Conservation (phyloP, 805 yeast genomes). For the Millerago galiae region DNA sequence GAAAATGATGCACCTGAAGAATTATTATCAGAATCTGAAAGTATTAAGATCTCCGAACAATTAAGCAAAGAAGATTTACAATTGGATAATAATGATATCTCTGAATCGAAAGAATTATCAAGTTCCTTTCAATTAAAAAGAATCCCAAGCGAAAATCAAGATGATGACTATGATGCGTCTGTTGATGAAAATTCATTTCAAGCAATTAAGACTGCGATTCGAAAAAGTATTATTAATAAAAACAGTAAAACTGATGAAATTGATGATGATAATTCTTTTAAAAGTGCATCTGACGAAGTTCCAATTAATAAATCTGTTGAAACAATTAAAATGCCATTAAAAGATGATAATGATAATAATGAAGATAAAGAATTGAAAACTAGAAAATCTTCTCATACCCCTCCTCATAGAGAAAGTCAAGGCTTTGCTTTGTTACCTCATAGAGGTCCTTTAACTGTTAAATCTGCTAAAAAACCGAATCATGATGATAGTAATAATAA, state of each 20-base stretch:
- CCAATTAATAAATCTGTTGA: slow-evolving; percentile 10
- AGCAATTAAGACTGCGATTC: slow-evolving; percentile 40
- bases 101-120: background rate
- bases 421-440: slow-evolving; percentile 27
- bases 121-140: background rate
- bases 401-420: slow-evolving; percentile 23
- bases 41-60: background rate
- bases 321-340: slow-evolving; percentile 16
- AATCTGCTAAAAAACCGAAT: slow-evolving; percentile 19
- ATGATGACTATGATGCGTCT: slow-evolving; percentile 16
- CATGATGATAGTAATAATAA: background rate
- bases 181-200: slow-evolving; percentile 36
- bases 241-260: slow-evolving; percentile 9
- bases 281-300: slow-evolving; percentile 17
- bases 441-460: slow-evolving; percentile 25
- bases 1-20: background rate
- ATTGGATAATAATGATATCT: background rate
- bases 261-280: slow-evolving; percentile 16
- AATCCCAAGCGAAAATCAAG: slow-evolving; percentile 1
- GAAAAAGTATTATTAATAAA: slow-evolving; percentile 38
- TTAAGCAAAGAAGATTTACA: background rate
- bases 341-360: slow-evolving; percentile 11
- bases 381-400: slow-evolving; percentile 10
- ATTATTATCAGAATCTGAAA: no score
- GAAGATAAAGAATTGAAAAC: background rate